Percentiles rank a stretch among this genome's conserved stretches.
phyloP scores from a whole-genome alignment of 495 filamentous ascomycete genomes.

The Jackrogersella multiformis region DNA sequence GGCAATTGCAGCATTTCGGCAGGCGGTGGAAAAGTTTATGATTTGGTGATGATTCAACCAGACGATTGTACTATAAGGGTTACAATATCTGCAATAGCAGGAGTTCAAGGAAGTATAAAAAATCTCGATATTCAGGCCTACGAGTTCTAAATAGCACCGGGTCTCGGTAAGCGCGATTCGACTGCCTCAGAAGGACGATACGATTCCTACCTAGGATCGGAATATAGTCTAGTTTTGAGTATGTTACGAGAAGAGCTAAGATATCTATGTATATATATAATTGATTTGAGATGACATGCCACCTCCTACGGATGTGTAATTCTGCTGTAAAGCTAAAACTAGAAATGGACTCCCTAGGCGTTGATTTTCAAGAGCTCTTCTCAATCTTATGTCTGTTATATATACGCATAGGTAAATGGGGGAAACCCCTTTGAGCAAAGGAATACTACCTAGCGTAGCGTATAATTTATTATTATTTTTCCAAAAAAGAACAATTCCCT shows the following conservation, averaged over 20 bases:
- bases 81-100: slow-evolving; percentile 29
- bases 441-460: no score
- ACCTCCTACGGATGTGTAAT: background rate
- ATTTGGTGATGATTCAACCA: slow-evolving; percentile 21
- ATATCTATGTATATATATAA: slow-evolving; percentile 8
- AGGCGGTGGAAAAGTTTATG: slow-evolving; percentile 28
- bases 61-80: slow-evolving; percentile 22
- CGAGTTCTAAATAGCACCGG: slow-evolving; percentile 5
- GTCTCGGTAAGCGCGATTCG: slow-evolving; percentile 9
- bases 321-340: background rate
- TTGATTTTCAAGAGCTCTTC: background rate
- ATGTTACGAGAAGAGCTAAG: background rate
- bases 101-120: slow-evolving; percentile 32
- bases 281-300: slow-evolving; percentile 18
- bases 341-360: background rate
- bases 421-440: slow-evolving; percentile 6
- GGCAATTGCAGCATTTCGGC: slow-evolving; percentile 27
- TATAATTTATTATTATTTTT: no score
- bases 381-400: slow-evolving; percentile 5
- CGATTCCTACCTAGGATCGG: slow-evolving; percentile 7
- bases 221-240: slow-evolving; percentile 15
- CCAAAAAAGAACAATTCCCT: no score
- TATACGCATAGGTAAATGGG: slow-evolving; percentile 10
- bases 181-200: slow-evolving; percentile 11
- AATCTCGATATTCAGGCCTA: slow-evolving; percentile 24